These are phyloP conservation scores for Aspergillus hancockii DNA, from an alignment of 495 filamentous ascomycete species.

Conservation along the genomic window DNA sequence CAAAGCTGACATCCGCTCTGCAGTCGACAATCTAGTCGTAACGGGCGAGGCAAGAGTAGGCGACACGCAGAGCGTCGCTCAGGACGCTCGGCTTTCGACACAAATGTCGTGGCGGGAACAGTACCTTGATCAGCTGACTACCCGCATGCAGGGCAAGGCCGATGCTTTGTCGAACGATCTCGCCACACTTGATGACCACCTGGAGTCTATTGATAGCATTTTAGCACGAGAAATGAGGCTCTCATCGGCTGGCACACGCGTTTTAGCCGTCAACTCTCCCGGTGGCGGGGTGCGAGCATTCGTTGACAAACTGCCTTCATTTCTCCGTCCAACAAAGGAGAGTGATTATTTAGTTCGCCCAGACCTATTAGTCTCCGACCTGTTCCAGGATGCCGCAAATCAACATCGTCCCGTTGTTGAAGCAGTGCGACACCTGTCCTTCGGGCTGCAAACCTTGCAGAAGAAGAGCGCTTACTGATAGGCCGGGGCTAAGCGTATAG, in stretches of 20 bases:
- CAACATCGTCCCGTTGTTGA: slow-evolving; percentile 31
- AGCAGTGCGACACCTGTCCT: slow-evolving; percentile 22
- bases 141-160: slow-evolving; percentile 39
- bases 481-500: no score
- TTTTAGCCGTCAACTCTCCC: background rate
- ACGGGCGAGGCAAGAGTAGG: slow-evolving; percentile 17
- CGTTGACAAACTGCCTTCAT: slow-evolving; percentile 10
- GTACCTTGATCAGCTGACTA: slow-evolving; percentile 40
- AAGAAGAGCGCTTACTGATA: slow-evolving; percentile 10
- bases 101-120: slow-evolving; percentile 38
- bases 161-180: slow-evolving; percentile 39
- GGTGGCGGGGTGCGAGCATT: slow-evolving; percentile 4
- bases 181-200: slow-evolving; percentile 43
- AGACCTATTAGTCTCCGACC: background rate
- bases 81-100: slow-evolving; percentile 35
- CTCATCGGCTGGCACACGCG: slow-evolving; percentile 9
- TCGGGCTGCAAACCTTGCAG: slow-evolving; percentile 22
- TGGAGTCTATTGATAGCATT: slow-evolving; percentile 42
- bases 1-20: slow-evolving; percentile 42
- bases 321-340: slow-evolving; percentile 4
- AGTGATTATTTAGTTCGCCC: background rate
- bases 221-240: slow-evolving; percentile 23
- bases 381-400: slow-evolving; percentile 30
- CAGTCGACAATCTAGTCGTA: slow-evolving; percentile 39
- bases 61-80: slow-evolving; percentile 17